Percentiles rank a stretch among this genome's conserved stretches.
phyloP scores from a whole-genome alignment of 495 filamentous ascomycete species.

The Penicillium coffeae region DNA sequence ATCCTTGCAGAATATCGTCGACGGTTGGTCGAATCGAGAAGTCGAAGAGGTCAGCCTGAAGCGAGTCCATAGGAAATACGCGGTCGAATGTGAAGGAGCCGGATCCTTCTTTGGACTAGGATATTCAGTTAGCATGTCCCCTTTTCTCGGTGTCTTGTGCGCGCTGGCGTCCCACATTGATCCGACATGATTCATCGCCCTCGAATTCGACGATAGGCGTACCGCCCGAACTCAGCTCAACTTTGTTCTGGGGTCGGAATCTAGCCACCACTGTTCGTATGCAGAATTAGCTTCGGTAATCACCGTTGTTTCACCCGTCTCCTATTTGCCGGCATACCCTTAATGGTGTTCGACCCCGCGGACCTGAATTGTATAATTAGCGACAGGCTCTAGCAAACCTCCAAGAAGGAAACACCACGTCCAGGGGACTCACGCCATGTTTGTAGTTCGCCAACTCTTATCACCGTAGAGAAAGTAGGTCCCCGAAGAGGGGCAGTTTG shows the following conservation, averaged over 20 bases:
- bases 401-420: no score
- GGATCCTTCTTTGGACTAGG: conserved; percentile 74
- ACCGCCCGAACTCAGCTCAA: conserved; percentile 85
- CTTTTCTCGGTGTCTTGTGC: background rate
- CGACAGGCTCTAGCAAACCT: no score
- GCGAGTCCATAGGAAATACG: conserved; percentile 88
- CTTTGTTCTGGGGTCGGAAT: conserved; percentile 93
- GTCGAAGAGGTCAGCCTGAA: conserved; percentile 89
- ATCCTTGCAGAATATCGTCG: conserved; percentile 96
- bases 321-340: conserved; percentile 50
- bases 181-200: conserved; percentile 79
- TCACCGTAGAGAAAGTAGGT: conserved; percentile 4
- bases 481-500: conserved; percentile 29
- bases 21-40: conserved; percentile 95
- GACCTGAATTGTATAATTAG: no score
- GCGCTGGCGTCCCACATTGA: conserved; percentile 60
- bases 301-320: background rate
- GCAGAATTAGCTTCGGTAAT: conserved; percentile 16
- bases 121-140: conserved; percentile 7
- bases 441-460: conserved; percentile 15
- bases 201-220: conserved; percentile 87
- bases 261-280: conserved; percentile 74
- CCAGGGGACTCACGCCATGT: conserved; percentile 50
- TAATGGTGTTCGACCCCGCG: conserved; percentile 61
- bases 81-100: conserved; percentile 95